Percentiles rank a stretch among this genome's conserved stretches.
These are phyloP conservation scores for Beauveria bassiana DNA, from an alignment of 2,329 filamentous ascomycete species.

Conservation along the genomic window DNA sequence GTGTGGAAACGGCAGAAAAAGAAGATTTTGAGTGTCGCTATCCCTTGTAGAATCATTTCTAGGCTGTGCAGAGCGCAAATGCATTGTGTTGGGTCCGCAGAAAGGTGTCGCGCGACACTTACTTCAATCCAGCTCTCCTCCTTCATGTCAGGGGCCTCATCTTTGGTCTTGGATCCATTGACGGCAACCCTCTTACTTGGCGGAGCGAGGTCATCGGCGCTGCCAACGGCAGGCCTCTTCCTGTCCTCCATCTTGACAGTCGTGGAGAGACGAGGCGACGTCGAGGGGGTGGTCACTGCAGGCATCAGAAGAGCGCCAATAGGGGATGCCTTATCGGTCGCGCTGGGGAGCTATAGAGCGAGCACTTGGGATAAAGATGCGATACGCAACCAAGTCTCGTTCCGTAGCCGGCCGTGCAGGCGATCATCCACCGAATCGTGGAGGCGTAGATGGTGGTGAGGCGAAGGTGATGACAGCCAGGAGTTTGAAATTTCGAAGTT, in stretches of 20 bases:
- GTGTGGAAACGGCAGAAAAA: background rate
- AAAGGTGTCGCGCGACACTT: constrained; percentile 40
- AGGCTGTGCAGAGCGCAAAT: background rate
- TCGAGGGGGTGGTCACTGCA: constrained; percentile 68
- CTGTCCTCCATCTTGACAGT: constrained; percentile 98
- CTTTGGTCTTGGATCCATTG: constrained; percentile 61
- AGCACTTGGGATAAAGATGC: constrained; percentile 20
- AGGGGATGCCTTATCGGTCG: constrained; percentile 15
- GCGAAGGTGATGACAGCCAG: constrained; percentile 27
- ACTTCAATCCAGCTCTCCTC: constrained; percentile 58
- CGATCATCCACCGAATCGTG: constrained; percentile 28
- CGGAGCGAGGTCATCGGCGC: constrained; percentile 74
- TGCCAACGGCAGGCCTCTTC: constrained; percentile 83
- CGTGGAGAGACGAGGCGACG: constrained; percentile 68
- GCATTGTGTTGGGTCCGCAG: background rate
- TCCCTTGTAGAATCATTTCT: background rate
- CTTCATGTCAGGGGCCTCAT: constrained; percentile 47
- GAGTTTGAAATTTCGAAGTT: constrained; percentile 39
- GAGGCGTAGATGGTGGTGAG: constrained; percentile 26
- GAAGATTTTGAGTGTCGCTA: background rate
- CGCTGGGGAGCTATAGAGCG: constrained; percentile 25
- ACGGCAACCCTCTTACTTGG: constrained; percentile 87
- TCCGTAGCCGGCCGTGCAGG: constrained; percentile 23
- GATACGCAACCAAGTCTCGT: constrained; percentile 28
- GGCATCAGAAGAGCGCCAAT: constrained; percentile 61